Conservation (phyloP, 257 asterid species). For the Gentiana dahurica region DNA sequence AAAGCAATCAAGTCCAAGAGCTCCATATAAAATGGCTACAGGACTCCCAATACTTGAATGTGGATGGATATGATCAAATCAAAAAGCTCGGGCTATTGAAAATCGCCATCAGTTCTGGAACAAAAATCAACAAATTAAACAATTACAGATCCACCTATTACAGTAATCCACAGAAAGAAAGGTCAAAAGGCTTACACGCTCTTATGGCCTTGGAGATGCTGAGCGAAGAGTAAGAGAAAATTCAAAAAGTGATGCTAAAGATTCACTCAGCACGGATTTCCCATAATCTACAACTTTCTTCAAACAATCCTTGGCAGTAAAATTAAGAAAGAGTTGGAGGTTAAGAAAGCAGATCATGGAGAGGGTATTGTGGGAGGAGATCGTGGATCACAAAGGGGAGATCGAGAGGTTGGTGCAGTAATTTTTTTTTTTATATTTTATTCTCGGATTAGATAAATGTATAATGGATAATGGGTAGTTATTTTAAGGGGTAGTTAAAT, state of each 20-base stretch:
- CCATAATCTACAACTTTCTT: constrained; percentile 54
- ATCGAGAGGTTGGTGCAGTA: too few relatives aligned
- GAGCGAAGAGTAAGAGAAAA: constrained; percentile 95
- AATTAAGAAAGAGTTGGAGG: constrained; percentile 17
- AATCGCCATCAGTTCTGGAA: constrained; percentile 48
- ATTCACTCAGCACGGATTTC: constrained; percentile 62
- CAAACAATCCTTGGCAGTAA: constrained; percentile 75
- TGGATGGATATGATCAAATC: constrained; percentile 90
- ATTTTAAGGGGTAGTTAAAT: too few relatives aligned
- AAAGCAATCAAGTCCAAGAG: constrained; percentile 87
- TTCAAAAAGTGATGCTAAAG: constrained; percentile 74
- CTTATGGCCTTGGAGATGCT: constrained; percentile 77
- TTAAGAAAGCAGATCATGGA: too few relatives aligned
- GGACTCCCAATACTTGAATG: constrained; percentile 65
- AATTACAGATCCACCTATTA: background rate
- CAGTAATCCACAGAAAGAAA: background rate
- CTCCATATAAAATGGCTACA: constrained; percentile 71
- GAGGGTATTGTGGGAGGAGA: too few relatives aligned
- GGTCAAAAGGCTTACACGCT: constrained; percentile 41
- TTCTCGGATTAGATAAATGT: too few relatives aligned
- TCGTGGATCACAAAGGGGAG: too few relatives aligned
- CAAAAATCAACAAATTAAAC: constrained; percentile 5
- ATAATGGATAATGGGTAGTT: too few relatives aligned
- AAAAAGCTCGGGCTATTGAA: constrained; percentile 92
- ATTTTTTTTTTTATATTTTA: too few relatives aligned